Conservation (phyloP, 495 filamentous ascomycete genomes). For the Aspergillus coremiiformis region DNA sequence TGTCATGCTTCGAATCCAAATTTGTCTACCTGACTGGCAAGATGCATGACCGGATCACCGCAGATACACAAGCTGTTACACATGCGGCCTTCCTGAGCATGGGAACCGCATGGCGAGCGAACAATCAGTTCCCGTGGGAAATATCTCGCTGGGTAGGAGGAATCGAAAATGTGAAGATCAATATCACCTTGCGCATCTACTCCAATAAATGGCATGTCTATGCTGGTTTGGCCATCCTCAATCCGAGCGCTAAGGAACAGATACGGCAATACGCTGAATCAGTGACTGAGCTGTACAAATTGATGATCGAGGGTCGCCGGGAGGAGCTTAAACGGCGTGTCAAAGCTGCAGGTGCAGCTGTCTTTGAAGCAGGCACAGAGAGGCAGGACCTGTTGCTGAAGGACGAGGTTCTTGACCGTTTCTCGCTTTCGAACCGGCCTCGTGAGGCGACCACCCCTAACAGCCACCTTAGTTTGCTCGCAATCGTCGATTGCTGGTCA, state of each 20-base stretch:
- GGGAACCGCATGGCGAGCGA: slow-evolving; percentile 94
- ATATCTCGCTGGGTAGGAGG: slow-evolving; percentile 85
- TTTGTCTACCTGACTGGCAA: slow-evolving; percentile 78
- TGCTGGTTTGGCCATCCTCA: slow-evolving; percentile 92
- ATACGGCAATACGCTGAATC: slow-evolving; percentile 88
- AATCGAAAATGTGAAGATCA: slow-evolving; percentile 99
- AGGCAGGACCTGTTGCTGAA: slow-evolving; percentile 62
- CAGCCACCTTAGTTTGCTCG: slow-evolving; percentile 85
- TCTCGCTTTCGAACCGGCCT: slow-evolving; percentile 62
- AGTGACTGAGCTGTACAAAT: slow-evolving; percentile 90
- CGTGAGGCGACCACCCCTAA: slow-evolving; percentile 65
- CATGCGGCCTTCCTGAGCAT: slow-evolving; percentile 96
- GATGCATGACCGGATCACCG: slow-evolving; percentile 92
- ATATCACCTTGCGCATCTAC: slow-evolving; percentile 94
- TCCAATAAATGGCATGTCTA: slow-evolving; percentile 99
- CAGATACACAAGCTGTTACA: slow-evolving; percentile 95
- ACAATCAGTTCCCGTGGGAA: slow-evolving; percentile 93
- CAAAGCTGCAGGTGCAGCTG: slow-evolving; percentile 66
- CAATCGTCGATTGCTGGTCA: slow-evolving; percentile 99
- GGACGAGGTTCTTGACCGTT: slow-evolving; percentile 80
- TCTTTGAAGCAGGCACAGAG: slow-evolving; percentile 57
- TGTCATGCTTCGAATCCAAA: slow-evolving; percentile 74
- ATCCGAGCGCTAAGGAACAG: slow-evolving; percentile 82
- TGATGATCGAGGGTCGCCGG: slow-evolving; percentile 80
- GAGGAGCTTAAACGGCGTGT: slow-evolving; percentile 77